Evolutionary conservation across 306 rosid species (phyloP).

Genomic region (Luffa aegyptiaca): DNA sequence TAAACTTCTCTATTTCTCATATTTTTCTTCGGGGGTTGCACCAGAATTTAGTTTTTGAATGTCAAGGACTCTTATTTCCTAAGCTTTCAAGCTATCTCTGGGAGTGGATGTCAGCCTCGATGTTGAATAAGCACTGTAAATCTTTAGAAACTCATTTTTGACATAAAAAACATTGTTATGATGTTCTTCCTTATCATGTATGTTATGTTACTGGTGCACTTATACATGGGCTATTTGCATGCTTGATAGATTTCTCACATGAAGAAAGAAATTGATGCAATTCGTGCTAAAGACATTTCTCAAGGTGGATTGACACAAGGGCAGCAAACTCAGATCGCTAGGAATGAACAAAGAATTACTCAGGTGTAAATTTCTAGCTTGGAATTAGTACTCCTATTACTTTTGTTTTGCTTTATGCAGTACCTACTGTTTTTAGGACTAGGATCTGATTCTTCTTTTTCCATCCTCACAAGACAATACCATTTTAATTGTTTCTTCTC

Average conservation of each 20-base stretch:
- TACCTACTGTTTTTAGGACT: neutral
- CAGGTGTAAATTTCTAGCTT: constrained; percentile 41
- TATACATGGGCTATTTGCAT: neutral
- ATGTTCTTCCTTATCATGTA: neutral
- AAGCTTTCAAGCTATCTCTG: neutral
- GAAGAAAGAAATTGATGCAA: constrained; percentile 94
- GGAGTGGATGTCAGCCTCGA: neutral
- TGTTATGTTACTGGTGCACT: neutral
- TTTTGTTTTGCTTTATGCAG: neutral
- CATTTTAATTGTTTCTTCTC: neutral
- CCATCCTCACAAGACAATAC: neutral
- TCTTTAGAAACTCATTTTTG: neutral
- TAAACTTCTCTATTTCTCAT: neutral
- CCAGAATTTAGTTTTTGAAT: neutral
- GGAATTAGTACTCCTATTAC: neutral
- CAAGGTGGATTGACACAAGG: constrained; percentile 99
- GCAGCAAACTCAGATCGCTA: constrained; percentile 92
- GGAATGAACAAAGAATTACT: constrained; percentile 85
- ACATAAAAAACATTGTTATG: neutral
- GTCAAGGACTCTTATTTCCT: neutral
- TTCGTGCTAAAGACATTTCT: constrained; percentile 86
- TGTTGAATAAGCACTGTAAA: neutral
- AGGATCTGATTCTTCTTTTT: neutral
- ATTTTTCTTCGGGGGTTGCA: neutral
- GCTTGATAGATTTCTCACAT: constrained; percentile 62